Base-by-base conservation (phyloP, 306 rosid genomes). In the Rosa multiflora region DNA sequence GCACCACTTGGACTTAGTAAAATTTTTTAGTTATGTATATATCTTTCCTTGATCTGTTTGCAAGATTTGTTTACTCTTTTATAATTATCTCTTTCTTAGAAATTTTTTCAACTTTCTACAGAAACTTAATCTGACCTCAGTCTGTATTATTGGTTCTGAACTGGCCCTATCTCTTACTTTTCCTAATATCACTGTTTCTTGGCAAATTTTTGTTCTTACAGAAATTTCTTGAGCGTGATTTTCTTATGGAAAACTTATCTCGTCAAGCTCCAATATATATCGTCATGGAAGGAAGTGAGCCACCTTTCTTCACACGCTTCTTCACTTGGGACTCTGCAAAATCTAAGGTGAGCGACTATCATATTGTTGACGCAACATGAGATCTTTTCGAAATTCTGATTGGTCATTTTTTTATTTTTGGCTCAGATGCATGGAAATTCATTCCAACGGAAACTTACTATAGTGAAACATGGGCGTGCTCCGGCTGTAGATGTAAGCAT, bases 231-330 rank as follows among this genome's bases (percentile, higher is more conserved):
- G 94, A 91, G 90, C 80, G 39, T 52, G 99, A 96, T 86, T 91
- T 96, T 86, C 94, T 91, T 44, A 82, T 96, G 78, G 96, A 93
- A 84, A 75, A 81, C 13, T 70, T 96, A 88, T 91, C 98, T 78
- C 86, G 68, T 78, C 87, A 82, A 78, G 88, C 98, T 83, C 94
- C 98, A 44, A 83, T 96, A 79, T 93, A 81, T 83, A 73, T 93
- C 17, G 79, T 90, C 86, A 87, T 87, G 91, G 99, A 96, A 91
- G 94, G 96, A 20, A 91, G 92, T 64, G 99, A 96, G 82, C 99
- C 99, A 42, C 86, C 91, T 84, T 96, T 96, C 89, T 96, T 93
- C 91, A 93, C 96, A n/a, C 93, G 91, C 83, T 96, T 96, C 91
- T 96, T 93, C 81, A 83, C 84, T 48, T 96, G 99, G 99, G 98